Conservation (phyloP, 202 grass and related monocot genomes). For the Brachypodium distachyon region DNA sequence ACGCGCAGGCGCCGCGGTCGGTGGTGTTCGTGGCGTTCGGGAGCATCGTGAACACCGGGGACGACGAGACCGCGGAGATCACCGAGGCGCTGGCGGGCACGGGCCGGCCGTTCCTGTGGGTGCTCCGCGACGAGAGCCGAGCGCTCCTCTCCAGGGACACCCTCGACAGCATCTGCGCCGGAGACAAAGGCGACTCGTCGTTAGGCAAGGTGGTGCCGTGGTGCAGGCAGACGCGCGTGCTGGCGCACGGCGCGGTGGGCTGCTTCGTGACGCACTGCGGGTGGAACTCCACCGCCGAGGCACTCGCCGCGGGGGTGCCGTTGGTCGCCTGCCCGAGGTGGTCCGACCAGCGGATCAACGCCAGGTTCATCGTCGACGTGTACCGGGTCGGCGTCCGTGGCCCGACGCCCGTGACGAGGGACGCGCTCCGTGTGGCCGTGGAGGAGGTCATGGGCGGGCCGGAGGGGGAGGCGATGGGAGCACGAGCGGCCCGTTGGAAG, state of each 20-base stretch:
- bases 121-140: constrained; percentile 38
- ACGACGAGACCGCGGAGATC: constrained; percentile 47
- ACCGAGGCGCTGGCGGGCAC: constrained; percentile 22
- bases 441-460: constrained; percentile 49
- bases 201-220: constrained; percentile 60
- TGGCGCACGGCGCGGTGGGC: constrained; percentile 45
- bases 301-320: constrained; percentile 41
- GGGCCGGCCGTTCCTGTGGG: constrained; percentile 59
- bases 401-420: constrained; percentile 17
- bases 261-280: constrained; percentile 73
- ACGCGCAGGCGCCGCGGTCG: constrained; percentile 22
- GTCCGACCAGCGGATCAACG: constrained; percentile 50
- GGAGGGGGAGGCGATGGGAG: constrained; percentile 21
- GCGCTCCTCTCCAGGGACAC: constrained; percentile 18
- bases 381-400: constrained; percentile 41
- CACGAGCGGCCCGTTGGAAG: constrained; percentile 26
- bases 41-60: constrained; percentile 38
- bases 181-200: too few species aligned
- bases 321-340: constrained; percentile 49
- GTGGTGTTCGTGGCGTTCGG: constrained; percentile 73
- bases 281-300: constrained; percentile 56
- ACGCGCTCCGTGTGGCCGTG: constrained; percentile 27
- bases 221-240: constrained; percentile 44
- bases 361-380: constrained; percentile 42
- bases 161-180: constrained; percentile 8